phyloP scores from a whole-genome alignment of 1,284 basidiomycete species.

The Apiotrichum mycotoxinovorans region DNA sequence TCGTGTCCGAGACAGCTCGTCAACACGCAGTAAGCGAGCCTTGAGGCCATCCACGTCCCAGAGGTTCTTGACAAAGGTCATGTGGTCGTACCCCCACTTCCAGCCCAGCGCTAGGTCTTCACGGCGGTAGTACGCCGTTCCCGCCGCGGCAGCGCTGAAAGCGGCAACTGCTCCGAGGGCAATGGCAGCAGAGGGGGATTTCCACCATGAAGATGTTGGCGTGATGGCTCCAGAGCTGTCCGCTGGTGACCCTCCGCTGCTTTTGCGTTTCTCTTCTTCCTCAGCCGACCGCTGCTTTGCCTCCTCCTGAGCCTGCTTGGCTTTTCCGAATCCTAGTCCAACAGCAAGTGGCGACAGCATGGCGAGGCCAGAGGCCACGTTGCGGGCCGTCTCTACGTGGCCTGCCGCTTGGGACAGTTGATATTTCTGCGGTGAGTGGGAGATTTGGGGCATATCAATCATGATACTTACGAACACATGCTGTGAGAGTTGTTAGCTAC shows the following conservation, averaged over 20 bases:
- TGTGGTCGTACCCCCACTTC: conserved; percentile 77
- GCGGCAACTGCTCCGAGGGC: conserved; percentile 58
- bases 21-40: conserved; percentile 61
- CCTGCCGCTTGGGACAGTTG: conserved; percentile 70
- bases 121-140: conserved; percentile 72
- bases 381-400: conserved; percentile 65
- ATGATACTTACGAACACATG: conserved; percentile 35
- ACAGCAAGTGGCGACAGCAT: conserved; percentile 57
- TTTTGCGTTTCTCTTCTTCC: not conserved
- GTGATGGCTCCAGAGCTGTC: not conserved
- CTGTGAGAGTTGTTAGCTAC: conserved; percentile 16
- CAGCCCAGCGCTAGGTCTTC: conserved; percentile 62
- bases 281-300: not conserved
- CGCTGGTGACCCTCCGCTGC: too few species aligned
- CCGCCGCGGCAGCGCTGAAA: conserved; percentile 78
- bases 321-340: conserved; percentile 46
- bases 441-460: not conserved
- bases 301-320: conserved; percentile 13
- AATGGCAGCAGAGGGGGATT: conserved; percentile 28
- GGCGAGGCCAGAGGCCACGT: conserved; percentile 53
- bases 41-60: conserved; percentile 73
- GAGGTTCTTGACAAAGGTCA: conserved; percentile 81
- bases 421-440: conserved; percentile 58
- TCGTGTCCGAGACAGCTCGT: conserved; percentile 56
- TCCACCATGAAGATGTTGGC: conserved; percentile 18